Conservation (phyloP, 1,139 yeast genomes). For the Kodamaea suecica region DNA sequence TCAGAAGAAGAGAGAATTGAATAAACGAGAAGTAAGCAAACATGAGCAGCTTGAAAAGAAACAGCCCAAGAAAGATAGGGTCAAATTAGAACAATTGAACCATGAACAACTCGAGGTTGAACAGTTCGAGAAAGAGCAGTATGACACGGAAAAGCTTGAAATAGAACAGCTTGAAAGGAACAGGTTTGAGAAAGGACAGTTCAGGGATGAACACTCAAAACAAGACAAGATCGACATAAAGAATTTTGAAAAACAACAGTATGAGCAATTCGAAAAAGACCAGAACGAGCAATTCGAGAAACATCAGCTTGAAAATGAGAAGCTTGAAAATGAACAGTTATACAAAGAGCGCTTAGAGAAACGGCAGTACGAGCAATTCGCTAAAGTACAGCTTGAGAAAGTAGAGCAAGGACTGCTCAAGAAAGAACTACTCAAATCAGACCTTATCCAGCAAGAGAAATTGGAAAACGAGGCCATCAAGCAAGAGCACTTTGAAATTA, state of each 20-base stretch:
- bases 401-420: too few relatives aligned
- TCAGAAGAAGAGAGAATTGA: too few relatives aligned
- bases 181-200: not conserved
- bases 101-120: not conserved
- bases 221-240: not conserved
- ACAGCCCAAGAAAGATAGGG: not conserved
- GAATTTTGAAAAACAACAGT: not conserved
- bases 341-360: too few relatives aligned
- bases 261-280: not conserved
- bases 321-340: not conserved
- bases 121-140: not conserved
- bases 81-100: not conserved
- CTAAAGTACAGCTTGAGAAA: too few relatives aligned
- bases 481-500: too few relatives aligned
- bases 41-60: conserved; percentile 8
- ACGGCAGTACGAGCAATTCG: too few relatives aligned
- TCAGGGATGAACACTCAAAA: not conserved
- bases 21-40: too few relatives aligned
- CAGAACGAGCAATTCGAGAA: not conserved
- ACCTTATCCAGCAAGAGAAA: too few relatives aligned
- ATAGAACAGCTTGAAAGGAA: not conserved
- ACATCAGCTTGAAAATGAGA: not conserved
- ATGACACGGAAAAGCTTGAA: not conserved
- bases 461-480: too few relatives aligned
- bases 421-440: too few relatives aligned